Conservation (phyloP, 1,284 basidiomycete species). For the Phlebopus sp. region DNA sequence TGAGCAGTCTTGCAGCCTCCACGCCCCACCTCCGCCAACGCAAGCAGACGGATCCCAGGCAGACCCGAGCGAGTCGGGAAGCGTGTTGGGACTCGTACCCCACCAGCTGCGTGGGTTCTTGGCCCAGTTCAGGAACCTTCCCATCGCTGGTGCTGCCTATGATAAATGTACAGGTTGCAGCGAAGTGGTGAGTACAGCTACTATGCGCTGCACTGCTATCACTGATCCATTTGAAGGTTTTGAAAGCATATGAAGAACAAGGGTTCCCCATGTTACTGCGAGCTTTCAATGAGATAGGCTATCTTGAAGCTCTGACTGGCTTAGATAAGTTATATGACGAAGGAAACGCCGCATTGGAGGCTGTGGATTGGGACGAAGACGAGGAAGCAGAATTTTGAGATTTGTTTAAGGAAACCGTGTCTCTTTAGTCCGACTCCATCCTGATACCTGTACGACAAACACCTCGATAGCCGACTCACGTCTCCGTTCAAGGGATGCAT, state of each 20-base stretch:
- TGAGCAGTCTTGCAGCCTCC: constrained; percentile 42
- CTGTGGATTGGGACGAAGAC: constrained; percentile 75
- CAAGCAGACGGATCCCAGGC: constrained; percentile 35
- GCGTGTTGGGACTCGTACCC: constrained; percentile 84
- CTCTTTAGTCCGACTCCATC: too few species aligned
- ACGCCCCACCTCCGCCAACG: constrained; percentile 64
- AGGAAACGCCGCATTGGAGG: constrained; percentile 72
- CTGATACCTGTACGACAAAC: too few species aligned
- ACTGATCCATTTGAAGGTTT: constrained; percentile 46
- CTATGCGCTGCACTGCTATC: background rate
- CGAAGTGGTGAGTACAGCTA: constrained; percentile 51
- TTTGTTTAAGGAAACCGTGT: too few species aligned
- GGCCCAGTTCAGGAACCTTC: constrained; percentile 80
- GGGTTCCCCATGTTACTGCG: constrained; percentile 79
- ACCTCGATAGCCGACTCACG: too few species aligned
- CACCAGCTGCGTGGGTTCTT: constrained; percentile 94
- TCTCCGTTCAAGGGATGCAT: too few species aligned
- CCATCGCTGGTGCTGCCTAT: constrained; percentile 85
- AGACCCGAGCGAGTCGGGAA: constrained; percentile 34
- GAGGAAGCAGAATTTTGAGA: constrained; percentile 30
- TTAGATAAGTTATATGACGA: constrained; percentile 82
- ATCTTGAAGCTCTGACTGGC: constrained; percentile 81
- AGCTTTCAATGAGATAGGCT: constrained; percentile 85
- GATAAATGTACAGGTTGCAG: constrained; percentile 91
- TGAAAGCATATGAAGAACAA: constrained; percentile 70